Evolutionary conservation across 306 rosid genomes (phyloP), one percentile per base, ranked within the genome.

Genomic region (Acacia acuminata): DNA sequence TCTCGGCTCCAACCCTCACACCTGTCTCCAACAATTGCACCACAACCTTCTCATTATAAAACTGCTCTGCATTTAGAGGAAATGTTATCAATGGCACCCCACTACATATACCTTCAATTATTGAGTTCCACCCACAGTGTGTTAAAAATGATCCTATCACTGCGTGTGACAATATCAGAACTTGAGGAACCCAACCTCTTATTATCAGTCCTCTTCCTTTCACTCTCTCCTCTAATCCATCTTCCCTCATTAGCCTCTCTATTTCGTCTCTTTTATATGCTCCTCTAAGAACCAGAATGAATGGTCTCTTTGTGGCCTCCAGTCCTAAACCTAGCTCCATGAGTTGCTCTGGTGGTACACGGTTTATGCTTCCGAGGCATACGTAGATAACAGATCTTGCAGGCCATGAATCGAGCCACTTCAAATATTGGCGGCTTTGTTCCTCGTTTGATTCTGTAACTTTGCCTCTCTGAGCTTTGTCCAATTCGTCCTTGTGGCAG

Each of bases 81-180:
- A 85, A 88, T 0, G 94, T 90, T 0, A 87, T 45, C 78, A 90
- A 5, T 1, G 94, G 97, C 15, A 90, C 78, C 0, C 94, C 90
- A 0, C 76, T 84, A 25, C 87, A 79, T 12, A 90, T 61, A 7
- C 78, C 94, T 82, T 92, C 94, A 0, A 86, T 14, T 8, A 84
- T 90, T 0, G 94, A 92, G 56, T 92, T 90, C 94, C 96, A 90
- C 0, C 94, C 96, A 44, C 92, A 88, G 10, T 92, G 94, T 12
- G 92, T 90, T 45, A 92, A 47, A 38, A 92, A 88, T 0, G 79
- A 89, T 5, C 96, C 93, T 20, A 85, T 43, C 5, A 91, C 81
- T 0, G 17, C 69, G 64, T 91, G 94, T 58, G 92, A 87, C 13
- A 91, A 27, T 14, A 91, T 87, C 44, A 84, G 32, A 4, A 87